Evolutionary conservation across 2,329 filamentous ascomycete genomes (phyloP), one percentile per base, ranked within the genome.

Genomic region (Septoria linicola): DNA sequence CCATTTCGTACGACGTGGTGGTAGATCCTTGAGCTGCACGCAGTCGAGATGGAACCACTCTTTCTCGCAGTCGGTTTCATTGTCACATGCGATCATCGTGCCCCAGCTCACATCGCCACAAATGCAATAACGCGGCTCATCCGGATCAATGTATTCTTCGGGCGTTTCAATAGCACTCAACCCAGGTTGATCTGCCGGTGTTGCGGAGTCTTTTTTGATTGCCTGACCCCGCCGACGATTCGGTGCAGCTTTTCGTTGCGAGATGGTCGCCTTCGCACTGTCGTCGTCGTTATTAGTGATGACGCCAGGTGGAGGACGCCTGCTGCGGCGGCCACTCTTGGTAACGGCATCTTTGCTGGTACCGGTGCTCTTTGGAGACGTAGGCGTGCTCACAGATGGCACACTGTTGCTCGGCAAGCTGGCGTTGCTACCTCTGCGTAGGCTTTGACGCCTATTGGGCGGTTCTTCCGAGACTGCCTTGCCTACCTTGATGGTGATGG

Each of bases 31-130:
- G 27, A 93, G 74, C 4, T 79, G 83, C 4, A 93, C 85, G 63
- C 88, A 93, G 57, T 83, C 82, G 34, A 93, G 77, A 66, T 93
- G 88, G 68, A 92, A 93, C 88, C 88, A 93, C 69, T 92, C 87
- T 57, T 83, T 82, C 61, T 88, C 84, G 72, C 88, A 93, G 71
- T 87, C 74, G 73, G 88, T 84, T 37, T 81, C 75, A 63, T 89
- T 89, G 64, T 92, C 88, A 70, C 88, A 93, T 54, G 82, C 81
- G 66, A 93, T 88, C 88, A 93, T 93, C 16, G 80, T 83, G 46
- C 88, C 88, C 66, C 85, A 91, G 67, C 86, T 89, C 46, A 93
- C 86, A 51, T 88, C 77, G 60, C 88, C 86, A 69, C 88, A 93
- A 48, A 85, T 69, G 65, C 88, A 93, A 68, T 93, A 93, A 56